These are phyloP conservation scores for Trifolium repens DNA, from an alignment of 306 rosid species.

Conservation along the genomic window DNA sequence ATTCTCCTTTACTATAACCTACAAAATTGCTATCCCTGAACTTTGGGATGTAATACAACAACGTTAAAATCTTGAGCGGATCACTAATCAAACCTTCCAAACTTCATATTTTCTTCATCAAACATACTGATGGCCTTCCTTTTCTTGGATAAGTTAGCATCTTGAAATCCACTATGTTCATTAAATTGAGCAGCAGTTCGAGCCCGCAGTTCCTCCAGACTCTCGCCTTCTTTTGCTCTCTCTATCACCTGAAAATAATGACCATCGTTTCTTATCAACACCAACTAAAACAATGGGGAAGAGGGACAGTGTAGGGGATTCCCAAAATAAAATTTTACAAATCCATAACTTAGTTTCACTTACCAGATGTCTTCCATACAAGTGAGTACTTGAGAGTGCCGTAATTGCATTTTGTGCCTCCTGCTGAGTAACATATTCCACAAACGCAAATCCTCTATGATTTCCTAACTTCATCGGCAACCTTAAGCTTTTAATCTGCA, in stretches of 20 bases:
- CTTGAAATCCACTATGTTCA: slow-evolving; percentile 56
- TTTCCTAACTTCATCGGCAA: slow-evolving; percentile 82
- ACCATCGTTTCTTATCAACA: slow-evolving; percentile 10
- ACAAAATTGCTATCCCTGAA: slow-evolving; percentile 39
- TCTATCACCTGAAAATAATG: slow-evolving; percentile 67
- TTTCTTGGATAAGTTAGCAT: slow-evolving; percentile 65
- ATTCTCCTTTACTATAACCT: neutral
- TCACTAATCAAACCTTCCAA: slow-evolving; percentile 50
- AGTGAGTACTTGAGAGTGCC: slow-evolving; percentile 81
- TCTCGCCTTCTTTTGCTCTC: slow-evolving; percentile 92
- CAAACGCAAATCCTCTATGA: slow-evolving; percentile 95
- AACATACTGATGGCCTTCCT: slow-evolving; percentile 59
- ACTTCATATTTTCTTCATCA: slow-evolving; percentile 67
- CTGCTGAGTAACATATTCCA: slow-evolving; percentile 89
- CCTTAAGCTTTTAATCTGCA: slow-evolving; percentile 88
- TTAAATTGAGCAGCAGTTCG: slow-evolving; percentile 73
- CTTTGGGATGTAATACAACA: slow-evolving; percentile 5
- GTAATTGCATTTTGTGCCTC: slow-evolving; percentile 76
- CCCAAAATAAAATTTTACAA: neutral
- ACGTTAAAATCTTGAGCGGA: neutral
- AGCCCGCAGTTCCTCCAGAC: slow-evolving; percentile 80
- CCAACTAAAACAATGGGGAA: neutral
- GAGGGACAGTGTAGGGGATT: neutral
- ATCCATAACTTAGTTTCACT: slow-evolving; percentile 43
- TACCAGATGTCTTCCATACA: slow-evolving; percentile 94